Percentiles rank a stretch among this genome's conserved stretches.
Evolutionary conservation across 352 stramenopile species (phyloP).

Genomic region (Globisporangium acanthophoron): DNA sequence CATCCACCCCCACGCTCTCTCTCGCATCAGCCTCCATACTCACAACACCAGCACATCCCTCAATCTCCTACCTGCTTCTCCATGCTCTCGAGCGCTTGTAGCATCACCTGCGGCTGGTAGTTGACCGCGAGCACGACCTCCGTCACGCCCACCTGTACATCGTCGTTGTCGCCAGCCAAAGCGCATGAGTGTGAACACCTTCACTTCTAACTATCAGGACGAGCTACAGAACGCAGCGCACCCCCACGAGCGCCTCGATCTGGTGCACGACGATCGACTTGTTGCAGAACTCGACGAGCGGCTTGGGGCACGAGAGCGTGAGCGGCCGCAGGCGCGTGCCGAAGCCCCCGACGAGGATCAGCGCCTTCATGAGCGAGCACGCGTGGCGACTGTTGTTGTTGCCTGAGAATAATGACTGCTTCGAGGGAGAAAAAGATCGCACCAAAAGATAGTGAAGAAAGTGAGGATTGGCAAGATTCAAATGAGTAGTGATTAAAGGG

Average conservation of each 20-base stretch:
- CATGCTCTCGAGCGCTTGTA: conserved; percentile 71
- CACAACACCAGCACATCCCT: too few relatives aligned
- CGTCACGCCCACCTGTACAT: conserved; percentile 70
- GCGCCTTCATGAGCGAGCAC: conserved; percentile 73
- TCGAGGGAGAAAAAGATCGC: conserved; percentile 6
- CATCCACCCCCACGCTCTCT: too few relatives aligned
- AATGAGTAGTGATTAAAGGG: too few relatives aligned
- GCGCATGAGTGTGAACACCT: background rate
- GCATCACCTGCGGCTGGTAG: conserved; percentile 88
- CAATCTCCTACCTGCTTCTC: conserved; percentile 52
- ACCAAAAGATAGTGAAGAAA: background rate
- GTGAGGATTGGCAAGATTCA: background rate
- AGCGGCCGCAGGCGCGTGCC: conserved; percentile 86
- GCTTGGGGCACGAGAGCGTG: conserved; percentile 87
- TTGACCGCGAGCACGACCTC: conserved; percentile 89
- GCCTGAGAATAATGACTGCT: conserved; percentile 4
- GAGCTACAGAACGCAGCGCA: conserved; percentile 16
- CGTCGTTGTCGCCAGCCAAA: too few relatives aligned
- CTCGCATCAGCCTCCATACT: too few relatives aligned
- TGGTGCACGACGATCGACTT: conserved; percentile 88
- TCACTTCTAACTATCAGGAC: too few relatives aligned
- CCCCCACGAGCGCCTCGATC: conserved; percentile 82
- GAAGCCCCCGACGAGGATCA: conserved; percentile 89
- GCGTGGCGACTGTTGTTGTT: background rate
- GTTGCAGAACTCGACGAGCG: conserved; percentile 90